A percentile compares a stretch with the other conserved stretches of the same genome.
These are phyloP conservation scores for Acer yangbiense DNA, from an alignment of 345 rosid genomes.

Conservation along the genomic window DNA sequence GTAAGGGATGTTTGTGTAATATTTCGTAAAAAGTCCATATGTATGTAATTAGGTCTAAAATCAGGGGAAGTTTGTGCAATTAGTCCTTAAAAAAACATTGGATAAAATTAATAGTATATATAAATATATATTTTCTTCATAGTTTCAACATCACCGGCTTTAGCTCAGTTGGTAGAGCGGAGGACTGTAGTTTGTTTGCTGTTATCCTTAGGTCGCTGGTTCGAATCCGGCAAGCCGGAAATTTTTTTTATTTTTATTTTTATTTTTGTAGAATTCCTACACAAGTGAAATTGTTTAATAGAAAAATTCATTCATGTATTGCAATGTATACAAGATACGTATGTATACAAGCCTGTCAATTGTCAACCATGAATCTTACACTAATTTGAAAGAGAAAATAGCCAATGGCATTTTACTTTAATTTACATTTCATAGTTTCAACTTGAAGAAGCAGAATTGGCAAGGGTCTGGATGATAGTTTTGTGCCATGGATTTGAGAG, in stretches of 20 bases:
- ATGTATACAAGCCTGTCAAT: background rate
- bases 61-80: no score
- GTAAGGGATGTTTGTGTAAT: no score
- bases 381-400: slow-evolving; percentile 6
- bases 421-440: background rate
- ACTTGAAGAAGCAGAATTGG: slow-evolving; percentile 35
- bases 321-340: background rate
- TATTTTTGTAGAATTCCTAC: background rate
- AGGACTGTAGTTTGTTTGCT: slow-evolving; percentile 13
- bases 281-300: background rate
- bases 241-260: background rate
- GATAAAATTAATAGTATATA: no score
- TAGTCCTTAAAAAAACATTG: no score
- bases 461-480: slow-evolving; percentile 79
- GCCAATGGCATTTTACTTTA: background rate
- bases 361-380: background rate
- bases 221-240: slow-evolving; percentile 84
- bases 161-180: slow-evolving; percentile 20
- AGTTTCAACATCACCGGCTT: background rate
- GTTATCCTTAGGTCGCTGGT: slow-evolving; percentile 77
- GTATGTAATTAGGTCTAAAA: no score
- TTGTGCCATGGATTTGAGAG: slow-evolving; percentile 92
- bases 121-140: no score
- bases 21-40: no score
- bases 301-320: background rate